These are phyloP conservation scores for Boletus sensibilis DNA, from an alignment of 768 basidiomycete genomes.

Conservation along the genomic window DNA sequence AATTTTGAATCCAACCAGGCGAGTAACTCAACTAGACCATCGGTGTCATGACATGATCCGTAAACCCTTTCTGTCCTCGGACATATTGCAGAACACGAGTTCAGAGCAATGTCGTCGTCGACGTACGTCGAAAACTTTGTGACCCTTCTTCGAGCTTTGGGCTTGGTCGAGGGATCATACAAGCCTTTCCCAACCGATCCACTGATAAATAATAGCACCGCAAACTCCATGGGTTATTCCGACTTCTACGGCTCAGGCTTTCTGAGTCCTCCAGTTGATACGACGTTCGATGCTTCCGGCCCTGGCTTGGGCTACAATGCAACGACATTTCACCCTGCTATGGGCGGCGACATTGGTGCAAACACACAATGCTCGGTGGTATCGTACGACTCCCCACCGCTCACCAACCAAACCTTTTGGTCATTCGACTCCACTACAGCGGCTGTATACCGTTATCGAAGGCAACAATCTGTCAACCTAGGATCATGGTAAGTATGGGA, in stretches of 20 bases:
- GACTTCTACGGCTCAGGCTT: background rate
- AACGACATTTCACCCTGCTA: background rate
- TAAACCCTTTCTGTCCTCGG: background rate
- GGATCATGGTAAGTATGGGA: conserved; percentile 16
- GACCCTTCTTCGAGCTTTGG: conserved; percentile 7
- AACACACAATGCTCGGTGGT: conserved; percentile 4
- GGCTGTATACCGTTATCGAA: conserved; percentile 21
- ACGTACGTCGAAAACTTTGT: conserved; percentile 1
- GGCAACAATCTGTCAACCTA: conserved; percentile 22
- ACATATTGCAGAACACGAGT: background rate
- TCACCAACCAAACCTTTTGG: conserved; percentile 9
- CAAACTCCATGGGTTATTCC: background rate
- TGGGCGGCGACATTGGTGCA: background rate
- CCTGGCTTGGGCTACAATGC: background rate
- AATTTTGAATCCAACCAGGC: conserved; percentile 3
- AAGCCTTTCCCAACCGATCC: conserved; percentile 6
- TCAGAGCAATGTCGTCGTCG: conserved; percentile 4
- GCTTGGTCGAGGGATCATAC: conserved; percentile 11
- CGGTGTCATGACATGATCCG: background rate
- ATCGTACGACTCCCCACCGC: conserved; percentile 11
- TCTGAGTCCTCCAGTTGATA: background rate
- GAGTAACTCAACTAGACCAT: background rate
- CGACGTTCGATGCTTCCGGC: background rate
- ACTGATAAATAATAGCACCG: background rate
- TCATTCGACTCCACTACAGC: conserved; percentile 17